A percentile compares a stretch with the other conserved stretches of the same genome.
These are phyloP conservation scores for Mortierella hygrophila DNA, from an alignment of 192 early-diverging fungal genomes.

Conservation along the genomic window DNA sequence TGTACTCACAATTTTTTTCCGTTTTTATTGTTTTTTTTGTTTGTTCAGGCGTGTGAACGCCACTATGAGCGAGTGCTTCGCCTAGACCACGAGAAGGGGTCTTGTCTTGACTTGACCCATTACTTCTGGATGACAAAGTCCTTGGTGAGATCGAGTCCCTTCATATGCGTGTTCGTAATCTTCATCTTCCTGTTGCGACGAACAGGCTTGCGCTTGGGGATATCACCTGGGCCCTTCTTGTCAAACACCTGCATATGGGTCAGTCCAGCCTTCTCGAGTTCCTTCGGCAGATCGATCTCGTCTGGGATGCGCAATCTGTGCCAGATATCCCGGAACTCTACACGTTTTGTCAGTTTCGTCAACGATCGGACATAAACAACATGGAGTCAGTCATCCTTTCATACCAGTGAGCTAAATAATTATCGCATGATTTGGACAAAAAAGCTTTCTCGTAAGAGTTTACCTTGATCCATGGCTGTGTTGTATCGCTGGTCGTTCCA, in stretches of 20 bases:
- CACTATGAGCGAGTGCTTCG: background rate
- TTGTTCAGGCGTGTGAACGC: background rate
- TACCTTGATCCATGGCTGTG: conserved; percentile 68
- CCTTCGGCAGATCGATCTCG: conserved; percentile 78
- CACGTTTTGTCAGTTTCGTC: background rate
- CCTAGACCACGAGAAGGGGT: background rate
- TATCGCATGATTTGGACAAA: background rate
- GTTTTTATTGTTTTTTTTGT: background rate
- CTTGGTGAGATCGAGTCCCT: conserved; percentile 79
- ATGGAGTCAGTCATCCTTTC: background rate
- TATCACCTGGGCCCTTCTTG: conserved; percentile 67
- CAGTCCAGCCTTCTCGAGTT: conserved; percentile 78
- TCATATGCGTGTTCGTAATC: conserved; percentile 86
- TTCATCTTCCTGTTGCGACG: conserved; percentile 76
- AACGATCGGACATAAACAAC: background rate
- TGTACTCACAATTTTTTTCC: background rate
- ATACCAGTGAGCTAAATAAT: background rate
- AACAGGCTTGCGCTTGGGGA: conserved; percentile 66
- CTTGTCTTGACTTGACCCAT: background rate
- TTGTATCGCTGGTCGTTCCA: conserved; percentile 71
- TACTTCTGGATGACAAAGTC: conserved; percentile 67
- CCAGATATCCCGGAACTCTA: conserved; percentile 86
- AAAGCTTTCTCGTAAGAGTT: background rate
- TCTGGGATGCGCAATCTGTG: conserved; percentile 74
- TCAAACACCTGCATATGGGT: conserved; percentile 81